Evolutionary conservation across 139 green algal genomes (phyloP).

Genomic region (Mychonastes homosphaera): DNA sequence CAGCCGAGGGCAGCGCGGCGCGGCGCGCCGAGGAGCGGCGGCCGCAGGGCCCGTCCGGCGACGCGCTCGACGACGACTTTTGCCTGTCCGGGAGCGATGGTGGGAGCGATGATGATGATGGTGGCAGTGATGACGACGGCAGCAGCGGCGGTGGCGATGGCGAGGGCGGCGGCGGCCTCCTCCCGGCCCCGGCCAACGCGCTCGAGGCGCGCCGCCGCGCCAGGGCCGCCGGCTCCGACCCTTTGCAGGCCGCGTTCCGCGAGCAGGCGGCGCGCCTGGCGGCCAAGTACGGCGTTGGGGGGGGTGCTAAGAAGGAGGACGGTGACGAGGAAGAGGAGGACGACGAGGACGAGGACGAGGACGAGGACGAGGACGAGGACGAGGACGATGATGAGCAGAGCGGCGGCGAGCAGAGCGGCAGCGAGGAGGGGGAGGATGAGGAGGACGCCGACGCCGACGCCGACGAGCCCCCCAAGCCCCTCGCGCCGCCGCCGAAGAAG

Average conservation of each 20-base stretch:
- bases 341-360: slow-evolving; percentile 9
- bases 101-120: slow-evolving; percentile 42
- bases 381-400: slow-evolving; percentile 10
- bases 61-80: no score
- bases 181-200: slow-evolving; percentile 9
- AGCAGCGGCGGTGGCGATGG: slow-evolving; percentile 22
- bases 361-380: slow-evolving; percentile 9
- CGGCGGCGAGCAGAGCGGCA: slow-evolving; percentile 6
- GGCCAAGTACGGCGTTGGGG: slow-evolving; percentile 33
- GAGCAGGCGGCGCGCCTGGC: slow-evolving; percentile 25
- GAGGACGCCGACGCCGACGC: slow-evolving; percentile 20
- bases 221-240: slow-evolving; percentile 54
- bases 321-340: not conserved
- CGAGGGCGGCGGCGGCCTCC: slow-evolving; percentile 10
- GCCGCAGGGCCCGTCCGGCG: no score
- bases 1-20: no score
- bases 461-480: slow-evolving; percentile 6
- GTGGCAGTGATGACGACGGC: slow-evolving; percentile 51
- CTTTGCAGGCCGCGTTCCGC: slow-evolving; percentile 47
- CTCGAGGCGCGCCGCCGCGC: slow-evolving; percentile 44
- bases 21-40: no score
- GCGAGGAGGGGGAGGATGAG: slow-evolving; percentile 15
- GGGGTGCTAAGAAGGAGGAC: not conserved
- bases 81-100: no score
- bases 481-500: not conserved